A percentile compares a stretch with the other conserved stretches of the same genome.
Evolutionary conservation across 768 basidiomycete species (phyloP).

Genomic region (Lactifluus hygrophoroides): DNA sequence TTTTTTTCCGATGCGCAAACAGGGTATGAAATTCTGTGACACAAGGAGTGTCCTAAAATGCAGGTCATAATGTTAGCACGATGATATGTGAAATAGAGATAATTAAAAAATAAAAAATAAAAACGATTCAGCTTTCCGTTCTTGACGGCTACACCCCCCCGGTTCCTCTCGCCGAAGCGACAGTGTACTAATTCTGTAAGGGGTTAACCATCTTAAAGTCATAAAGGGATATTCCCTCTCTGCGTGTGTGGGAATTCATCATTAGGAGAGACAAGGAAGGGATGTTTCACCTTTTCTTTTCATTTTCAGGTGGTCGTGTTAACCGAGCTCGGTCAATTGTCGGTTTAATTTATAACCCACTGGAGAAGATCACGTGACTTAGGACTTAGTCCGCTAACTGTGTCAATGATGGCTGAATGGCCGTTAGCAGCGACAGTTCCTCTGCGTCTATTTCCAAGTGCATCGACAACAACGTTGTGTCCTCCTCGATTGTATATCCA

Average conservation of each 20-base stretch:
- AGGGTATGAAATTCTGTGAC: no score
- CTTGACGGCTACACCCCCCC: neutral
- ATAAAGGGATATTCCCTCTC: conserved; percentile 1
- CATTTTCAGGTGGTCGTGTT: no score
- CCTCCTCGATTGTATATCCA: neutral
- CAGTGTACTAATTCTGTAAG: conserved; percentile 4
- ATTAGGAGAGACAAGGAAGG: neutral
- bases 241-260: neutral
- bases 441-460: neutral
- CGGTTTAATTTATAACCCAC: no score
- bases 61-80: neutral
- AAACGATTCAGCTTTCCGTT: conserved; percentile 15
- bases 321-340: no score
- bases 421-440: neutral
- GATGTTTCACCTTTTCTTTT: neutral
- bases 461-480: neutral
- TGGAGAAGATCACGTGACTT: neutral
- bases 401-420: no score
- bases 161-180: conserved; percentile 8
- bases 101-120: neutral
- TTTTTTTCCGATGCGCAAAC: neutral
- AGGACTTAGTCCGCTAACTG: no score
- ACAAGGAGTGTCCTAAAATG: no score
- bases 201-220: conserved; percentile 4
- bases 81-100: neutral